Conservation (phyloP, 2,329 filamentous ascomycete species). For the Elsinoe perseae region DNA sequence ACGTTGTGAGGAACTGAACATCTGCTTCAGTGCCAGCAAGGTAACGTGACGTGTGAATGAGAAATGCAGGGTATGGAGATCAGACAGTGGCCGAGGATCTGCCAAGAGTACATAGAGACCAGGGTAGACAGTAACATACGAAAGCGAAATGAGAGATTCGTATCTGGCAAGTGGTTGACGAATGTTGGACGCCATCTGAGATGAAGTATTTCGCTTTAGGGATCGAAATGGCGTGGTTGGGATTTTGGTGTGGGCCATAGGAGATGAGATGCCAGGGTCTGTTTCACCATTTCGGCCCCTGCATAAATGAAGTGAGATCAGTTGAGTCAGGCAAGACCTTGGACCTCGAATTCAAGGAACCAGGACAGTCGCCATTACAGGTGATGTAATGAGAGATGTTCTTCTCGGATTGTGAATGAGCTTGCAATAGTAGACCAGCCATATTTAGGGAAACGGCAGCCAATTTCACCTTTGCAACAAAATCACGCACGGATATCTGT, state of each 20-base stretch:
- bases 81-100: background rate
- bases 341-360: too few species aligned
- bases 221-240: background rate
- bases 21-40: too few species aligned
- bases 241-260: background rate
- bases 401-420: too few species aligned
- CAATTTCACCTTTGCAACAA: too few species aligned
- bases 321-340: too few species aligned
- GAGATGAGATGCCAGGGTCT: constrained; percentile 1
- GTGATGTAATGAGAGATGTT: background rate
- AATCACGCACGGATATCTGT: too few species aligned
- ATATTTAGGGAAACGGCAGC: too few species aligned
- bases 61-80: background rate
- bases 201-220: background rate
- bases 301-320: background rate
- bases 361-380: background rate
- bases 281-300: background rate
- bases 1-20: constrained; percentile 21
- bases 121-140: background rate
- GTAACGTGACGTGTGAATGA: background rate
- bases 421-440: background rate
- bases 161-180: background rate
- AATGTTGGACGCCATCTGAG: background rate
- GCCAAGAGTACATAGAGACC: background rate
- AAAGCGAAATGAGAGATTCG: background rate